Base-by-base conservation (phyloP, 2,329 filamentous ascomycete genomes). In the Aspergillus quadrilineatus region DNA sequence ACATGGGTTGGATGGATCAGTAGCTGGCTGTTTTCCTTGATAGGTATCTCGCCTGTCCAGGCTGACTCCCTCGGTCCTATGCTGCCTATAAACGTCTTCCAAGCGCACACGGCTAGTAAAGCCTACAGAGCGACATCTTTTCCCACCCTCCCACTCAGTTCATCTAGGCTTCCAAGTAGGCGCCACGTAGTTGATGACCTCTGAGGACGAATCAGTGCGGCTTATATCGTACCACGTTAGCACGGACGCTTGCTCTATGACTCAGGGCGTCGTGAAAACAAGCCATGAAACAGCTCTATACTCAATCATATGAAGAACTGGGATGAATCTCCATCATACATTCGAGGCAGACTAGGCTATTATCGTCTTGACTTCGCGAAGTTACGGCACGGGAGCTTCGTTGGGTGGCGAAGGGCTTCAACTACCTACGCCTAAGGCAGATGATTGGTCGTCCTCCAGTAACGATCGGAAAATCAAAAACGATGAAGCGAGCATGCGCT, bases 181-280 rank as follows among this genome's bases (percentile, higher is more conserved):
- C 34, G 30, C 17, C n/a, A 52, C 30, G 17, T 37, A 26, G 32
- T 14, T 14, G 22, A 50, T 12, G 6, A 12, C 22, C 12, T 28
- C 32, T 32, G 10, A 37, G 17, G 8, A 7, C 26, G 22, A 26
- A 14, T 12, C 10, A 14, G 34, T 42, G 7, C 8, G 37, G 37
- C n/a, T 8, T 53, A 17, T 46, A 46, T 30, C 41, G 42, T 39
- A 39, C 32, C 30, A 53, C 50, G 50, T 46, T 37, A 32, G 15
- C 50, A 39, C 9, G n/a, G 32, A 32, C 10, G 26, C 34, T 12
- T 10, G 43, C 34, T 22, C 46, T 17, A 50, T 55, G 53, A 50
- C 47, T 50, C 53, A 45, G 39, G 34, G 26, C 34, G n/a, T 26
- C 39, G 32, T 12, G 30, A 14, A 37, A 14, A 37, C 7, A 9